These are phyloP conservation scores for Spongospora subterranea DNA, from an alignment of 208 protist species.

Conservation along the genomic window DNA sequence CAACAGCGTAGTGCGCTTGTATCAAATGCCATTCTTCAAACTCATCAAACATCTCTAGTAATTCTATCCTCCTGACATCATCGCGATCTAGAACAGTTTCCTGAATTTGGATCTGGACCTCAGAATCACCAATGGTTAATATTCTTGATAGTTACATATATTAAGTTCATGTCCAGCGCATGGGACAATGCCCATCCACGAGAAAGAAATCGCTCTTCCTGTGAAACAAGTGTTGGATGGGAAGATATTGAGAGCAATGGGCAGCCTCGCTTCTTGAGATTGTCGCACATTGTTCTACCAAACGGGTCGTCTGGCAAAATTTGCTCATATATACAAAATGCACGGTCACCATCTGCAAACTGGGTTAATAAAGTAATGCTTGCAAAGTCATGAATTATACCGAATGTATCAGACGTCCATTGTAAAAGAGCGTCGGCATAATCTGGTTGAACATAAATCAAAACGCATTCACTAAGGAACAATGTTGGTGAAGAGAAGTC, in stretches of 20 bases:
- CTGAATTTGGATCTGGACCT: background rate
- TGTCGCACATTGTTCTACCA: conserved; percentile 43
- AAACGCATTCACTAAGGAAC: conserved; percentile 52
- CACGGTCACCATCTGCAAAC: background rate
- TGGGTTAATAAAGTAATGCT: background rate
- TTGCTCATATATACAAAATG: background rate
- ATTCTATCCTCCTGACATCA: conserved; percentile 23
- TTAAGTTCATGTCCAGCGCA: conserved; percentile 22
- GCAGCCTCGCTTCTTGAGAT: conserved; percentile 15
- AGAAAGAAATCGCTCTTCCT: background rate
- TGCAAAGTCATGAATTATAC: background rate
- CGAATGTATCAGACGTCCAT: background rate
- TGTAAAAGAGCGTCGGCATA: conserved; percentile 5
- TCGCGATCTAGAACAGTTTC: background rate
- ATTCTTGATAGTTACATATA: background rate
- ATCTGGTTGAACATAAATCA: background rate
- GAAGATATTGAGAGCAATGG: conserved; percentile 4
- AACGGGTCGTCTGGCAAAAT: conserved; percentile 55
- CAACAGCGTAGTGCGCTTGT: conserved; percentile 30
- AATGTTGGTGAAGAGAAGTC: background rate
- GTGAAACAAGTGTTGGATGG: conserved; percentile 8
- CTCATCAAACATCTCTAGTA: conserved; percentile 49
- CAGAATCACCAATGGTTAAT: background rate
- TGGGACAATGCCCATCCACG: background rate
- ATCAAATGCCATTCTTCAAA: conserved; percentile 57